phyloP scores from a whole-genome alignment of 805 yeast genomes.

The Ogataea corticis region DNA sequence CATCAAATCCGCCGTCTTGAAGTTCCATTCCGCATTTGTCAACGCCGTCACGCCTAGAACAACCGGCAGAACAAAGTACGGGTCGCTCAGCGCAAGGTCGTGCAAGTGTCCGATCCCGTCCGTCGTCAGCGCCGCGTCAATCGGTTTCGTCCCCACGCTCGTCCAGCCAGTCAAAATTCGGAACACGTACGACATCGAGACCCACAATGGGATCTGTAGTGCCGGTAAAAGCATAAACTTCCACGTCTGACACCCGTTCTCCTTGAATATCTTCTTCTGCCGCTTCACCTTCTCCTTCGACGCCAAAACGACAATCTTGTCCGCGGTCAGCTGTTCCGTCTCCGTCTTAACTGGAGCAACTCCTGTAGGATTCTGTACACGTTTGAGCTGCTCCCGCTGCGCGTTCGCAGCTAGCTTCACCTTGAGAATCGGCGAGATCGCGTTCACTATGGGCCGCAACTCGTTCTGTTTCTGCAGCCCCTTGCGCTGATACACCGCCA shows the following conservation, averaged over 20 bases:
- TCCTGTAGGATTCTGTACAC: conserved; percentile 18
- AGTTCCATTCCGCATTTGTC: conserved; percentile 81
- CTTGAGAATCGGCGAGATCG: conserved; percentile 74
- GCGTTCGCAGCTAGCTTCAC: conserved; percentile 52
- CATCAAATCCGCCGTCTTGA: conserved; percentile 58
- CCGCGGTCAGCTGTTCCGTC: conserved; percentile 56
- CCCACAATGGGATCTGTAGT: conserved; percentile 87
- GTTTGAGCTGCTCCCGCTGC: conserved; percentile 33
- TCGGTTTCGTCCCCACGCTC: conserved; percentile 39
- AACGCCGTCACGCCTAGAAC: conserved; percentile 69
- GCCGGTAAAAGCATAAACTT: conserved; percentile 74
- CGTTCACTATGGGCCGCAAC: conserved; percentile 67
- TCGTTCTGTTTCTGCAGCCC: conserved; percentile 70
- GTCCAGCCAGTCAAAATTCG: conserved; percentile 75
- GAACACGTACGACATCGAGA: conserved; percentile 71
- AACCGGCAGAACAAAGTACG: conserved; percentile 64
- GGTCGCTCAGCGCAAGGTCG: conserved; percentile 63
- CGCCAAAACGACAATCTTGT: conserved; percentile 73
- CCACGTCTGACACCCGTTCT: conserved; percentile 74
- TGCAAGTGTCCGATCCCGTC: conserved; percentile 64
- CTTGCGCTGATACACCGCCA: conserved; percentile 71
- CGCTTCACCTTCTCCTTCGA: conserved; percentile 77
- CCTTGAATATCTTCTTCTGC: conserved; percentile 68
- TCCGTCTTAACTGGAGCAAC: conserved; percentile 31
- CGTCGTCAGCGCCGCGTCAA: conserved; percentile 49